A percentile compares a stretch with the other conserved stretches of the same genome.
These are phyloP conservation scores for Saturnispora hagleri DNA, from an alignment of 805 yeast genomes.

Conservation along the genomic window DNA sequence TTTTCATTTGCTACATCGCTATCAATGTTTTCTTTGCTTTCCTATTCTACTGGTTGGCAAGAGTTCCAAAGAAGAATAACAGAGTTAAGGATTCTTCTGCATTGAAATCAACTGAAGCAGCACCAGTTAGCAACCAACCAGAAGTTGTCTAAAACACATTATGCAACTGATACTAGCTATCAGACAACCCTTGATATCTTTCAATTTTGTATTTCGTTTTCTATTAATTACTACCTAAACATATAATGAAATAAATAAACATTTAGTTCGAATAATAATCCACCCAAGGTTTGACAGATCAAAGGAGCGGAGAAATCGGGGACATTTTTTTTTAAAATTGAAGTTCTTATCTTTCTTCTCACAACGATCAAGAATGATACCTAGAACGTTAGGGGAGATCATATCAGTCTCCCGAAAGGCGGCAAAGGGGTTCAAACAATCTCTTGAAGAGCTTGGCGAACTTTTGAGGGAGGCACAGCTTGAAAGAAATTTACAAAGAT, in stretches of 20 bases:
- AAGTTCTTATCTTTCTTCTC: background rate
- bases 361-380: slow-evolving; percentile 10
- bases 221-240: background rate
- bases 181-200: background rate
- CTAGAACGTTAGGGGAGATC: slow-evolving; percentile 31
- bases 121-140: slow-evolving; percentile 9
- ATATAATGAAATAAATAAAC: background rate
- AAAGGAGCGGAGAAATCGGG: background rate
- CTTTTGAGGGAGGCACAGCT: slow-evolving; percentile 24
- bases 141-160: slow-evolving; percentile 7
- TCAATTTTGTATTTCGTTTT: background rate
- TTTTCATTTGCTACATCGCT: slow-evolving; percentile 40
- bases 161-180: background rate
- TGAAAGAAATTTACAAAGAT: slow-evolving; percentile 25
- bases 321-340: background rate
- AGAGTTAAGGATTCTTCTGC: slow-evolving; percentile 24
- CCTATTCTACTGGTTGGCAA: slow-evolving; percentile 44
- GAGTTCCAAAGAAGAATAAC: slow-evolving; percentile 60
- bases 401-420: slow-evolving; percentile 37
- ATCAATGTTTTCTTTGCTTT: slow-evolving; percentile 31
- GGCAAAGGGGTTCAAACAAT: slow-evolving; percentile 37
- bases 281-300: background rate
- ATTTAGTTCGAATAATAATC: no score
- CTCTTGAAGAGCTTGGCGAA: slow-evolving; percentile 40
- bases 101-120: slow-evolving; percentile 14